Evolutionary conservation across 257 asterid genomes (phyloP).

Genomic region (Solanum clarkiae): DNA sequence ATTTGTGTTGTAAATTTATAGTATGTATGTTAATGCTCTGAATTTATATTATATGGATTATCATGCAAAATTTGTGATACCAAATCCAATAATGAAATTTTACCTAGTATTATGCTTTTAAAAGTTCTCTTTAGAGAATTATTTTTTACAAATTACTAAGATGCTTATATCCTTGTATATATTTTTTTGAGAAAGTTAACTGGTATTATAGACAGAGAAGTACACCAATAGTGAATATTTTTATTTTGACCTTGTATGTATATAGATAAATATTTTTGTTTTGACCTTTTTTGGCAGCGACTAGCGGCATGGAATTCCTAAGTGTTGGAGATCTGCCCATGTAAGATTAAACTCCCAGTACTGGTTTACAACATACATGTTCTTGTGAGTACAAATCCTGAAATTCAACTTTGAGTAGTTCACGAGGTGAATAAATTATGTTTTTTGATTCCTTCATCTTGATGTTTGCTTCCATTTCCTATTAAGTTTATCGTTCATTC

Average conservation of each 20-base stretch:
- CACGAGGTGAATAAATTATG: not conserved
- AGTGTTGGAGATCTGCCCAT: not conserved
- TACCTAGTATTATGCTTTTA: not conserved
- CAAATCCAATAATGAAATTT: not conserved
- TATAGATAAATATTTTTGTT: not conserved
- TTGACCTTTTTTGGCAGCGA: not conserved
- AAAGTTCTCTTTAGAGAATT: not conserved
- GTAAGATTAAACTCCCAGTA: not conserved
- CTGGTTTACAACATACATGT: not conserved
- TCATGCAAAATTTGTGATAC: not conserved
- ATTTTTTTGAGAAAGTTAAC: too few species aligned
- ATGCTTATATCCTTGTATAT: not conserved
- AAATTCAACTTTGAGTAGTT: not conserved
- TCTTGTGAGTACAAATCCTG: not conserved
- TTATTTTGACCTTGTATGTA: not conserved
- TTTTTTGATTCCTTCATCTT: not conserved
- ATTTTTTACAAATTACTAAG: not conserved
- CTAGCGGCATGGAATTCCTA: not conserved
- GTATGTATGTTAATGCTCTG: not conserved
- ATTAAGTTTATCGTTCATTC: not conserved
- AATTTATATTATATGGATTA: not conserved
- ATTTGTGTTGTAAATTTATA: not conserved
- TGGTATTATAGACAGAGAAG: too few species aligned
- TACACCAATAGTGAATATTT: too few species aligned
- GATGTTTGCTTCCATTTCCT: not conserved